phyloP scores from a whole-genome alignment of 2,329 filamentous ascomycete genomes.

The Didymella exigua region DNA sequence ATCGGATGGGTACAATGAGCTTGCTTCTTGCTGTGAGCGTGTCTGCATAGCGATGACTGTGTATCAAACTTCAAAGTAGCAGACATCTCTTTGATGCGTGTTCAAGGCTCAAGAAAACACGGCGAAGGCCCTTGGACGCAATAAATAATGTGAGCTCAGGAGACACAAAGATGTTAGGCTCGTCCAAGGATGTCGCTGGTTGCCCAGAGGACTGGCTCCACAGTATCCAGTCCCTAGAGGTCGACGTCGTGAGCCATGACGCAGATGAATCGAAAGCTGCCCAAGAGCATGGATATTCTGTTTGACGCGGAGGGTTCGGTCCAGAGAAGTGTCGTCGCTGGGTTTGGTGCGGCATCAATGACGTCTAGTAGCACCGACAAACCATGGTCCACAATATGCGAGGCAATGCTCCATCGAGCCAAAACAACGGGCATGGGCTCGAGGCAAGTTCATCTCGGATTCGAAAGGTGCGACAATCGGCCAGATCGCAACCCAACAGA shows the following conservation, averaged over 20 bases:
- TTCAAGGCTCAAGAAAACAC: too few species aligned
- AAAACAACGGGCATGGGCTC: conserved; percentile 1
- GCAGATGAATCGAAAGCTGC: not conserved
- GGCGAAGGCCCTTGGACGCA: too few species aligned
- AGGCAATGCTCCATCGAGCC: not conserved
- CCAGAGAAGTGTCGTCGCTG: not conserved
- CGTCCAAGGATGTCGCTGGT: not conserved
- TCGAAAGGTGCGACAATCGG: not conserved
- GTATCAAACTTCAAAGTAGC: not conserved
- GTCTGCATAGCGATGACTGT: not conserved
- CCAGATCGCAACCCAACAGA: conserved; percentile 1
- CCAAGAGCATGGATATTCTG: not conserved
- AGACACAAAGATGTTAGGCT: not conserved
- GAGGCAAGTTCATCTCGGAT: not conserved
- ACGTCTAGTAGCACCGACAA: not conserved
- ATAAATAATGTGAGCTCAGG: not conserved
- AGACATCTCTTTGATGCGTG: not conserved
- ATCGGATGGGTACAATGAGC: not conserved
- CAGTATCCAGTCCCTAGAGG: not conserved
- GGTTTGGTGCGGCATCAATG: conserved; percentile 6
- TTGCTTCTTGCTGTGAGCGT: not conserved
- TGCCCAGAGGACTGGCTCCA: not conserved
- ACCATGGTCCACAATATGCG: not conserved
- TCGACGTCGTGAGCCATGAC: not conserved
- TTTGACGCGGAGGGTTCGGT: not conserved